Evolutionary conservation across 176 grass and related monocot species (phyloP), one percentile per base, ranked within the genome.

Genomic region (Zea luxurians): DNA sequence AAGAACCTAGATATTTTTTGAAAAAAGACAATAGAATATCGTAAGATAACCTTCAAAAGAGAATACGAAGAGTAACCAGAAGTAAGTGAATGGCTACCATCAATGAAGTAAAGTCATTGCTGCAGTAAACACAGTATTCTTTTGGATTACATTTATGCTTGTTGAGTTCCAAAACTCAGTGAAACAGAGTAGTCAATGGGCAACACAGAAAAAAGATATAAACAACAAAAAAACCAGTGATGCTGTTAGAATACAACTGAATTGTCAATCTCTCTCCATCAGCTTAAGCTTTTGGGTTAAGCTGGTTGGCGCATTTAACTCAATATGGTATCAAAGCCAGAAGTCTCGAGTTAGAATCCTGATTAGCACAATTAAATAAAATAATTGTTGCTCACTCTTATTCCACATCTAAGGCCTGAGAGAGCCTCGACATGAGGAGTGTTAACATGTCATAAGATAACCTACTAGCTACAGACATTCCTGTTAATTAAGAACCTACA

Each of bases 1-100:
- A 87, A 99, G 90, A 65, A 99, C 96, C 96, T 99, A 83, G 16
- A 37, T 48, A 36, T 34, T 61, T 60, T 50, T 78, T 83, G 64
- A 15, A 8, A 8, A 76, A 66, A 77, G 48, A 53, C 43, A 68
- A 66, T 15, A 73, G 66, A 73, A 67, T 61, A 27, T 73, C 61
- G 37, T 75, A 89, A 90, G 57, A 86, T 57, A 71, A 27, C 5
- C 66, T 70, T 75, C 42, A 88, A 45, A 61, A 70, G 11, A 48
- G 36, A 35, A 78, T 66, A 70, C 0, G 2, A 50, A 49, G 68
- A 50, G 68, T 50, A 50, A 71, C 46, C 21, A 70, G 48, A 69
- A 69, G 10, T 3, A 11, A 70, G 45, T 0, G 20, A 21, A 47
- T 48, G 27, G 45, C 11, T 49, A 70, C 47, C 44, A 48, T 52